phyloP scores from a whole-genome alignment of 106 monocot species.

The Dendrobium officinale region DNA sequence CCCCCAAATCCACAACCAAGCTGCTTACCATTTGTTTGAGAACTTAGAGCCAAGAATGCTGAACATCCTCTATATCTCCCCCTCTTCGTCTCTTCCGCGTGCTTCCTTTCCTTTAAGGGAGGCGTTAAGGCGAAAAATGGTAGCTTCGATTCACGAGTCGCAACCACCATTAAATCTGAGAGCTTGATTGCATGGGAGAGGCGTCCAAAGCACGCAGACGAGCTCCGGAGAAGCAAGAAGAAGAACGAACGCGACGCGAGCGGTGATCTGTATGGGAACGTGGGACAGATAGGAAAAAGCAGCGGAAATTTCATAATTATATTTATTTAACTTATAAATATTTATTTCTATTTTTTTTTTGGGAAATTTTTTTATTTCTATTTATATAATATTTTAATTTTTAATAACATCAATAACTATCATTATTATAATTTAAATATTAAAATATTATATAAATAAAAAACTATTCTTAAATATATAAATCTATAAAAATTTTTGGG shows the following conservation, averaged over 20 bases:
- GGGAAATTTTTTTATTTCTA: no score
- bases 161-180: background rate
- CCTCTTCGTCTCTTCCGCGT: background rate
- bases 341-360: no score
- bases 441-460: no score
- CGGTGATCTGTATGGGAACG: background rate
- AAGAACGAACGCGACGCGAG: background rate
- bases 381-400: no score
- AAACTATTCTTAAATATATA: no score
- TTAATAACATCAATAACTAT: no score
- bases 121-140: background rate
- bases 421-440: no score
- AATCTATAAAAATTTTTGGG: no score
- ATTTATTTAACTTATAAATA: no score
- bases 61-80: constrained; percentile 38
- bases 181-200: background rate
- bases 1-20: background rate
- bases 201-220: background rate
- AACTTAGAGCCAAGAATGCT: constrained; percentile 64
- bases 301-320: background rate
- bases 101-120: background rate
- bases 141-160: background rate
- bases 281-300: background rate
- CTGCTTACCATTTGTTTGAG: constrained; percentile 60
- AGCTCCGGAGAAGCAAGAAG: background rate